Evolutionary conservation across 805 yeast genomes (phyloP), one percentile per base, ranked within the genome.

Genomic region (Danielozyma ontarioensis): DNA sequence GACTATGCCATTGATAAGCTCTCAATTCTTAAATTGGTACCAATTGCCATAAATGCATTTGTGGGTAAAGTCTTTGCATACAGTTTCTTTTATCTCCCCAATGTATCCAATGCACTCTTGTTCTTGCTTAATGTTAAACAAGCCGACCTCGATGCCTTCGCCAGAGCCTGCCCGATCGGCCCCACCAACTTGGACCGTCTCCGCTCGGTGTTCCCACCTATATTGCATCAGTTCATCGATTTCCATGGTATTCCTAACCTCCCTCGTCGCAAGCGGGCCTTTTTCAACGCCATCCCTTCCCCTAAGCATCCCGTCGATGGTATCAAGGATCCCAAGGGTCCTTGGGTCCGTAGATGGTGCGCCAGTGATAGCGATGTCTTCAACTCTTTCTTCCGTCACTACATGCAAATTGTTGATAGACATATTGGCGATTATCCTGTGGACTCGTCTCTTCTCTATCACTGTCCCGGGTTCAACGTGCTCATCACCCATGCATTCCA

Each of bases 61-160:
- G 62, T 77, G 10, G 90, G 90, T 4, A 82, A 83, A 46, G 70
- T 78, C 3, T 71, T 83, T 51, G 88, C 88, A 1, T 75, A 77
- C 47, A 61, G 77, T 3, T 83, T 70, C 41, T 72, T 73, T 50
- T 59, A 67, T 39, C 55, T 80, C 3, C 77, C 79, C 0, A 65
- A 71, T 17, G 70, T 80, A 4, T 74, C 82, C 13, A 66, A 66
- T 32, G 80, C 81, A 1, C 51, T 80, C 25, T 49, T 78, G 28
- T 80, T 80, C 41, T 48, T 78, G 14, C 55, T 80, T 27, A 76
- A 74, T 45, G 72, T 78, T 28, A 76, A 76, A 49, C 72, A 74
- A 40, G 47, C 53, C 25, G 54, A 68, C 6, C 61, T 72, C 35
- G 70, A 64, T 18, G 35, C 51, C n/a, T 37, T 35, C 10, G 11